A percentile compares a stretch with the other conserved stretches of the same genome.
Conservation (phyloP, 2,329 filamentous ascomycete genomes). For the Cladosporium sp. region DNA sequence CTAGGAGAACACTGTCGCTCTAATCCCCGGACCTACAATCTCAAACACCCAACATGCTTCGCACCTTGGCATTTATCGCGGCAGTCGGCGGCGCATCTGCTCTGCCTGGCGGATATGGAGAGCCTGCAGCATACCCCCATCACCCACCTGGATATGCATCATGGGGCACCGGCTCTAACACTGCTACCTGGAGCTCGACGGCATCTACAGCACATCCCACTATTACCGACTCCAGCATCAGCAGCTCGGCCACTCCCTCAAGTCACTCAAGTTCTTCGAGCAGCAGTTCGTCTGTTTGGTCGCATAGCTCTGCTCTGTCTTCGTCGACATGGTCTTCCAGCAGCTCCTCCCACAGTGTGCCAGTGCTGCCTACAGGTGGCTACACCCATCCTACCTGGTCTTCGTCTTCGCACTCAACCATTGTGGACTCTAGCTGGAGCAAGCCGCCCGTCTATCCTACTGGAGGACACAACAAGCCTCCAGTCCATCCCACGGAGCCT, state of each 20-base stretch:
- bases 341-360: constrained; percentile 12
- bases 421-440: constrained; percentile 8
- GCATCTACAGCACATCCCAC: constrained; percentile 3
- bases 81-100: constrained; percentile 17
- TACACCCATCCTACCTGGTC: constrained; percentile 13
- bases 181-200: constrained; percentile 11
- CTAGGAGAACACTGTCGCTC: background rate
- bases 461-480: constrained; percentile 1
- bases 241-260: background rate
- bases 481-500: background rate
- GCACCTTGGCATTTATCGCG: constrained; percentile 19
- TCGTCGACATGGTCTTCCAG: constrained; percentile 2
- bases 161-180: constrained; percentile 11
- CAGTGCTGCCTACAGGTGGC: constrained; percentile 13
- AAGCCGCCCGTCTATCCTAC: constrained; percentile 16
- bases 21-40: background rate
- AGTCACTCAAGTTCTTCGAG: background rate
- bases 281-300: constrained; percentile 14
- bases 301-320: background rate
- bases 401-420: background rate
- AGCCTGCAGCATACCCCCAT: constrained; percentile 13
- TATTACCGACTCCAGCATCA: background rate
- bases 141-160: constrained; percentile 11
- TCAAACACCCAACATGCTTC: constrained; percentile 14
- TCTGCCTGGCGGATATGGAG: constrained; percentile 15